Evolutionary conservation across 345 rosid species (phyloP).

Genomic region (Eucalyptus decipiens): DNA sequence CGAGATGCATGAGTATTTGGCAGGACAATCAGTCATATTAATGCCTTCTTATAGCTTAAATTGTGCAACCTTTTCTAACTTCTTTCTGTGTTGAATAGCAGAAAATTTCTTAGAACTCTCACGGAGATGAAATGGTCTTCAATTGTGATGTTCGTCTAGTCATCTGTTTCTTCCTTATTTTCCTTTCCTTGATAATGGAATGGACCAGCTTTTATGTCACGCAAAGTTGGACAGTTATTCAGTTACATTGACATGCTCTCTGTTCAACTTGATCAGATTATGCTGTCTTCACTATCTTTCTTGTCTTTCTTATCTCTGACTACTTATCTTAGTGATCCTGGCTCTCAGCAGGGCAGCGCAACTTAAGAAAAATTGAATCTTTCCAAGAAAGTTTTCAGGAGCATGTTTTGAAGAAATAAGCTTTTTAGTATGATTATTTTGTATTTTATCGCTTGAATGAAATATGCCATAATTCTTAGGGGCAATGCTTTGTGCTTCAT

Average conservation of each 20-base stretch:
- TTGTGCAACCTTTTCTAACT: neutral
- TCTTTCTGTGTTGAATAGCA: neutral
- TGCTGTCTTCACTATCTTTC: neutral
- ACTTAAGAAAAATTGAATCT: neutral
- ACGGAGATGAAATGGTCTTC: neutral
- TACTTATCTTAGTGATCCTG: neutral
- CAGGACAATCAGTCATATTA: neutral
- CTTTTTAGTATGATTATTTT: neutral
- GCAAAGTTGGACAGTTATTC: neutral
- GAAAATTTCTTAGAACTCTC: neutral
- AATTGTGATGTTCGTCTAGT: neutral
- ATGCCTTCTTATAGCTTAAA: neutral
- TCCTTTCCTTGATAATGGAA: neutral
- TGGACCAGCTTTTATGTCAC: neutral
- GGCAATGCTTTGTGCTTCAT: neutral
- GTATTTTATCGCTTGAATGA: neutral
- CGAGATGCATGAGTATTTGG: neutral
- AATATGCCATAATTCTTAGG: neutral
- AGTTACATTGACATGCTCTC: neutral
- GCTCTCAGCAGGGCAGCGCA: neutral
- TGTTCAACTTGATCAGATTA: neutral
- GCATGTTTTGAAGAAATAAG: neutral
- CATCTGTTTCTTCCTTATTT: neutral
- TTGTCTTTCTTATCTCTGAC: neutral
- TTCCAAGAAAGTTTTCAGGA: neutral